Evolutionary conservation across 345 rosid species (phyloP).

Genomic region (Aethionema arabicum): DNA sequence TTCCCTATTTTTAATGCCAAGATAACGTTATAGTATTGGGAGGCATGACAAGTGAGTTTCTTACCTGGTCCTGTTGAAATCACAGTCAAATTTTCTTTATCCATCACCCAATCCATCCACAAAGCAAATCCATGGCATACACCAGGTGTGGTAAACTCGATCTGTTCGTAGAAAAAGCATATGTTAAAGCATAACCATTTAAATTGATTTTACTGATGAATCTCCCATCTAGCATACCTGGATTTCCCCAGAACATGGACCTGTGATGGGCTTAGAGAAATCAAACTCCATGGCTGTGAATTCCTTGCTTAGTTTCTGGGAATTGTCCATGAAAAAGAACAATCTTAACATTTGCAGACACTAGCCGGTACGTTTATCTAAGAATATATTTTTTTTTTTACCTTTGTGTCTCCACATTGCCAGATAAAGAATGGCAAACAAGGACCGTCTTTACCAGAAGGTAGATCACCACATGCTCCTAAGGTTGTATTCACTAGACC

Average conservation of each 20-base stretch:
- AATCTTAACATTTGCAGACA: not conserved
- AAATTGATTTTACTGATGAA: conserved; percentile 1
- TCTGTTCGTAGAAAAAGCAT: conserved; percentile 40
- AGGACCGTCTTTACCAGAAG: conserved; percentile 60
- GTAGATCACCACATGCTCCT: conserved; percentile 79
- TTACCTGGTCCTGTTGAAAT: conserved; percentile 81
- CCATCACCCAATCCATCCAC: conserved; percentile 96
- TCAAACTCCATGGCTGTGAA: conserved; percentile 76
- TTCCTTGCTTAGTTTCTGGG: conserved; percentile 70
- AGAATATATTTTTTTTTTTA: conserved; percentile 30
- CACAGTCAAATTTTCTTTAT: conserved; percentile 48
- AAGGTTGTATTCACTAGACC: conserved; percentile 65
- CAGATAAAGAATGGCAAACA: conserved; percentile 70
- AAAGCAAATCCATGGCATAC: conserved; percentile 81
- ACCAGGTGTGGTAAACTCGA: conserved; percentile 59
- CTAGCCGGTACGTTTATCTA: not conserved
- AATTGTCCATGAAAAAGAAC: conserved; percentile 16
- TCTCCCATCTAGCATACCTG: conserved; percentile 46
- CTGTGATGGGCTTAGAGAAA: conserved; percentile 52
- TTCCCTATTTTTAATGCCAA: conserved; percentile 1
- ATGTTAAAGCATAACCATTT: not conserved
- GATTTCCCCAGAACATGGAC: conserved; percentile 58
- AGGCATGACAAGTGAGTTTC: not conserved
- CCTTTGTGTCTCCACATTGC: conserved; percentile 90
- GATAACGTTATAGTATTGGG: not conserved